Conservation (phyloP, 495 filamentous ascomycete genomes). For the Pyrenopolyporus hunteri region DNA sequence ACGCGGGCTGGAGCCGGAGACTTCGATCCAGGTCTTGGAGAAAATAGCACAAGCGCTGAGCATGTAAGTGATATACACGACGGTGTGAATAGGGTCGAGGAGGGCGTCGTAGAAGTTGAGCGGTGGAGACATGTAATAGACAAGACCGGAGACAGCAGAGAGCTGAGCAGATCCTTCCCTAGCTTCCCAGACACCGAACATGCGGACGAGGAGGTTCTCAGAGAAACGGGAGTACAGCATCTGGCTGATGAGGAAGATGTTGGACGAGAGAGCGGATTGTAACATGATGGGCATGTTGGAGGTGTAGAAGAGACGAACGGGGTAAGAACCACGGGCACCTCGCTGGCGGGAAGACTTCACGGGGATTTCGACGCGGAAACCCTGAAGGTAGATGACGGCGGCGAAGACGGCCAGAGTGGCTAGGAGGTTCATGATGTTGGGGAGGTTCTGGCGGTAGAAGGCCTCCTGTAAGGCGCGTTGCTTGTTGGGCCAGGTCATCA, state of each 20-base stretch:
- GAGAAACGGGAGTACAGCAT: slow-evolving; percentile 99
- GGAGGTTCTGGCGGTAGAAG: slow-evolving; percentile 99
- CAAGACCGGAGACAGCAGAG: slow-evolving; percentile 85
- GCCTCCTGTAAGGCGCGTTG: slow-evolving; percentile 94
- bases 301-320: slow-evolving; percentile 83
- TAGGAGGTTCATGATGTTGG: slow-evolving; percentile 99
- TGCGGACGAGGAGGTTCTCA: slow-evolving; percentile 95
- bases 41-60: slow-evolving; percentile 96
- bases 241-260: slow-evolving; percentile 98
- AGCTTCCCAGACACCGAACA: slow-evolving; percentile 98
- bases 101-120: slow-evolving; percentile 97
- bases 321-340: slow-evolving; percentile 90
- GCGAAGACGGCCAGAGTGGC: slow-evolving; percentile 93
- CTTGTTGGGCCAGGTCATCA: slow-evolving; percentile 99
- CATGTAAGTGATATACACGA: slow-evolving; percentile 96
- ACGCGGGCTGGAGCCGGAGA: slow-evolving; percentile 94
- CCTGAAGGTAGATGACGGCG: slow-evolving; percentile 99
- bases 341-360: slow-evolving; percentile 99
- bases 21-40: slow-evolving; percentile 99
- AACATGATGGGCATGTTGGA: slow-evolving; percentile 99
- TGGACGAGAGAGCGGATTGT: slow-evolving; percentile 96
- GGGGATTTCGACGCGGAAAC: slow-evolving; percentile 99
- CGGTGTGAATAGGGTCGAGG: slow-evolving; percentile 94
- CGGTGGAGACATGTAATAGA: slow-evolving; percentile 99
- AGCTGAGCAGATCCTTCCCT: slow-evolving; percentile 96